Base-by-base conservation (phyloP, 2,329 filamentous ascomycete genomes). In the Cladosporium sp. region DNA sequence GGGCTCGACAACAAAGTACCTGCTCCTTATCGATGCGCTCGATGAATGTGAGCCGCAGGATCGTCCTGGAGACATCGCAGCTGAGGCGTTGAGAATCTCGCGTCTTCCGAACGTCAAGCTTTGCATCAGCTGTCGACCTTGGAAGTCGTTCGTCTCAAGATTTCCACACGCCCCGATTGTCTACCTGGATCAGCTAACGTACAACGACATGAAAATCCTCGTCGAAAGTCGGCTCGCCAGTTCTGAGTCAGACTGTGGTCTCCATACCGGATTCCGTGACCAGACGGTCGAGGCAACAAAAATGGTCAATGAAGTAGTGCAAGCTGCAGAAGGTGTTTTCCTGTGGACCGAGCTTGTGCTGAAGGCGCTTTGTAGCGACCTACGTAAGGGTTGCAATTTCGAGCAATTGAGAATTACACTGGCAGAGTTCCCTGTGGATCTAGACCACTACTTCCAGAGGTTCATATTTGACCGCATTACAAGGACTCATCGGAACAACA, bases 21-120 rank as follows among this genome's bases (percentile, higher is more conserved):
- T 43, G 7, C 16, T 43, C 8, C 16, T 32, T 7, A n/a, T 43
- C 11, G 40, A 43, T 22, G 40, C 27, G 8, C 15, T 43, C 2
- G 40, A 43, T 13, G 40, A 43, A 18, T 43, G 40, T 16, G 40
- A 43, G 13, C 40, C 40, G 9, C 40, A 43, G 13, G 8, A 43
- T 20, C n/a, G n/a, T 2, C 29, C 30, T 3, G 25, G 27, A 19
- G 27, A 19, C 2, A 6, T 43, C 9, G 40, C 40, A 11, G 29
- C n/a, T 12, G 40, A 33, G 12, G 20, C 33, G 3, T 13, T 33
- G 7, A 30, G 27, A 18, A 43, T 43, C 6, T 43, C 40, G 18
- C 25, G 16, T 11, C 13, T 43, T n/a, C 25, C 40, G 12, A 7
- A 33, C 9, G 40, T 43, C n/a, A 43, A 43, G 40, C 25, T 43